Base-by-base conservation (phyloP, 768 basidiomycete species). In the Leccinum fibrillosum region DNA sequence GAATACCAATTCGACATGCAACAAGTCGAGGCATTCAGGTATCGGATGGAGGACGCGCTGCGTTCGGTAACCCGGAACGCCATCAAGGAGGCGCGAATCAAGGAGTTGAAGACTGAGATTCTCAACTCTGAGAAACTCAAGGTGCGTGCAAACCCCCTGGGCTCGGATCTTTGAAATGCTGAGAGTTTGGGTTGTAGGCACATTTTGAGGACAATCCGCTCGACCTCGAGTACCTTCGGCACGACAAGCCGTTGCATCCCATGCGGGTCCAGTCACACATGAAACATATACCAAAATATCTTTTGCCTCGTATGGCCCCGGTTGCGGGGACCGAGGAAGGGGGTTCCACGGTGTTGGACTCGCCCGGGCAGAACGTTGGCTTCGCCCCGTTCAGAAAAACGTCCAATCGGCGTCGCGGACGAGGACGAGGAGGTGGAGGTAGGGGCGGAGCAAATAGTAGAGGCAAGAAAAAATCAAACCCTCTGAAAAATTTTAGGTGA, bases 151-250 rank as follows among this genome's bases (percentile, higher is more conserved):
- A 49, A 49, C 13, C 12, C 21, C 10, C 9, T 26, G 17, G 21
- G 50, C 32, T 53, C 15, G 30, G 5, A 34, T 32, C 17, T 23
- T 17, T 13, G 47, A n/a, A 47, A 54, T 35, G 42, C 47, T 59
- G 12, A 39, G 39, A 39, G 39, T 59, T 56, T 28, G 12, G 32
- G 32, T 56, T 62, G 44, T 66, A 98, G 95, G 93, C 94, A 6
- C 96, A 98, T 73, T 98, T 99, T 62, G 94, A 98, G 68, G 94
- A 98, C 68, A 94, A 98, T 69, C 96, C 96, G 1, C 78, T 92
- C 8, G 95, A 98, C 69, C 80, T 98, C 11, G 92, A 94, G 55
- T 97, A 86, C 69, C 77, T 98, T 48, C 85, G 92, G 2, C 97
- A 98, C 73, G 97, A 99, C 74, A 93, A 94, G 64, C 90, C 95